Evolutionary conservation across 1,284 basidiomycete species (phyloP), one percentile per base, ranked within the genome.

Genomic region (Peniophora sp.): DNA sequence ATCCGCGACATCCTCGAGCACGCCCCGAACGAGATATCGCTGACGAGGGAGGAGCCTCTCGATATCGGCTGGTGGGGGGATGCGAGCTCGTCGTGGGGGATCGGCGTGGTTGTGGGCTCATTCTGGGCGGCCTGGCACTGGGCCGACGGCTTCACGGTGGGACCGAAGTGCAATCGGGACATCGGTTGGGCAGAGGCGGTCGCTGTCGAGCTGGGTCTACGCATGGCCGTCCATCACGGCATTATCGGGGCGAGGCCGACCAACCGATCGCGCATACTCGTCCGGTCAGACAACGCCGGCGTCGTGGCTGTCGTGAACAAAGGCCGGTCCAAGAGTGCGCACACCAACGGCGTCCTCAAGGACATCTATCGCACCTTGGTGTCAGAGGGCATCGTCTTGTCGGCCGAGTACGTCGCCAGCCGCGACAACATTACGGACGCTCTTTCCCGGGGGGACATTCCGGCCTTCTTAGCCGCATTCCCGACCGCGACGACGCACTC

Each of bases 151-250:
- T 55, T 68, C 46, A 11, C 14, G 1, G 62, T 69, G 2, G 67
- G 68, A 0, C 68, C 68, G 3, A 17, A 49, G 0, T 17, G 53
- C 9, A 35, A n/a, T 0, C 59, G 44, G 62, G 61, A 70, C 52
- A 69, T 72, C 36, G 65, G 65, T 36, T 70, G 63, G 68, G 66
- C 68, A 17, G 68, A 70, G 52, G 66, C 63, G 10, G 62, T 68
- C 0, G 66, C 65, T 12, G 63, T 71, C 22, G 64, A 69, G 51
- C 52, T 68, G 0, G 64, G 61, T 23, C 56, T 69, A 47, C 49
- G 49, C 24, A 18, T 67, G 34, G 57, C 62, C 0, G 1, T 57
- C 0, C 46, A 56, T 0, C 49, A 56, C 12, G 48, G 52, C 24
- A 24, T 58, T 5, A 47, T 60, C 9, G 10, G 18, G 23, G 2